phyloP scores from a whole-genome alignment of 1,284 basidiomycete genomes.

The Puccinia sorghi region DNA sequence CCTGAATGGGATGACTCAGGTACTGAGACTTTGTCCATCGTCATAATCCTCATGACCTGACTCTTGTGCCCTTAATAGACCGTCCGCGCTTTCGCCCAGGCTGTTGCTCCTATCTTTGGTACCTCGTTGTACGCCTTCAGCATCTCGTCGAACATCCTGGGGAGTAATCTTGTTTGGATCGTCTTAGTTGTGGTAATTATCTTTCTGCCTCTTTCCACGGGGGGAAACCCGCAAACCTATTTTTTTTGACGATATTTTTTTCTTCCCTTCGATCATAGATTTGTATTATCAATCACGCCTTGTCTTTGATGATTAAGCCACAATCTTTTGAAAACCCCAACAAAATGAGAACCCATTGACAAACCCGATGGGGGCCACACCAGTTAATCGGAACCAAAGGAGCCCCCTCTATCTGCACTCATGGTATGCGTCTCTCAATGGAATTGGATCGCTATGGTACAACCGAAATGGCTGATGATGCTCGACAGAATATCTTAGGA shows the following conservation, averaged over 20 bases:
- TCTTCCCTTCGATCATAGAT: background rate
- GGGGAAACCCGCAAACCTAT: background rate
- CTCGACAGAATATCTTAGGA: background rate
- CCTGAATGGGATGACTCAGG: constrained; percentile 41
- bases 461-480: background rate
- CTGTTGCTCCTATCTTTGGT: constrained; percentile 25
- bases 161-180: constrained; percentile 30
- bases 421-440: background rate
- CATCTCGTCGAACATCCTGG: constrained; percentile 11
- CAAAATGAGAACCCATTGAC: background rate
- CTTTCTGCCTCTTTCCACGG: background rate
- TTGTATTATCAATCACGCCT: constrained; percentile 8
- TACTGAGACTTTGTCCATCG: background rate
- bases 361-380: background rate
- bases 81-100: constrained; percentile 28
- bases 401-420: background rate
- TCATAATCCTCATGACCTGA: background rate
- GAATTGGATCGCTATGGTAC: background rate
- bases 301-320: constrained; percentile 14
- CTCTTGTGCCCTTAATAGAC: constrained; percentile 5
- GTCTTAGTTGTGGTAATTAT: constrained; percentile 23
- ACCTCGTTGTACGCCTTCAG: constrained; percentile 39
- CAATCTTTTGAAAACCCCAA: background rate
- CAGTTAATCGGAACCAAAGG: background rate
- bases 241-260: background rate